These are phyloP conservation scores for Phytophthora boehmeriae DNA, from an alignment of 352 stramenopile genomes.

Conservation along the genomic window DNA sequence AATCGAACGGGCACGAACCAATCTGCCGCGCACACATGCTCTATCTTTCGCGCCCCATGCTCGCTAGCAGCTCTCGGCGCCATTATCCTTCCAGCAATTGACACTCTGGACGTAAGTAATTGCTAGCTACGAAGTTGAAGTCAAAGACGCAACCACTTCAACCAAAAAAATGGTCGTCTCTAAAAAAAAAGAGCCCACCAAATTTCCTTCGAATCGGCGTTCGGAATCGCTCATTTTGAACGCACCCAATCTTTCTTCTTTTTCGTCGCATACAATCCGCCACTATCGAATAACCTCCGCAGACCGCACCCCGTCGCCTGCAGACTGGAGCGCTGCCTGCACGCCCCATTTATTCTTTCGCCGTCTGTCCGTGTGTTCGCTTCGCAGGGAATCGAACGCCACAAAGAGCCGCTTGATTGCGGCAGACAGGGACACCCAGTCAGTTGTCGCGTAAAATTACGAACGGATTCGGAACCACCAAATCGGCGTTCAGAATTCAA, in stretches of 20 bases:
- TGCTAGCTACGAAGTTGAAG: too few relatives aligned
- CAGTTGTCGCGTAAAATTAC: too few relatives aligned
- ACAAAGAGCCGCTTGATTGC: constrained; percentile 1
- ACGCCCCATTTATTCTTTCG: not conserved
- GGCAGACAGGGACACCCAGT: not conserved
- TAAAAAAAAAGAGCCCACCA: too few relatives aligned
- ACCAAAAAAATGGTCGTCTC: too few relatives aligned
- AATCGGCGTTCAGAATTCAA: not conserved
- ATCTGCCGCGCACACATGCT: too few relatives aligned
- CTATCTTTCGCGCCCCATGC: too few relatives aligned
- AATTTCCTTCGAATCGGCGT: not conserved
- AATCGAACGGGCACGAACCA: too few relatives aligned
- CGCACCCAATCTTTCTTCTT: constrained; percentile 3
- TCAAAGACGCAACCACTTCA: too few relatives aligned
- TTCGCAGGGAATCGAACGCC: not conserved
- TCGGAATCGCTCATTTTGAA: not conserved
- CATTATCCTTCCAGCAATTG: too few relatives aligned
- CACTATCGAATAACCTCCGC: not conserved
- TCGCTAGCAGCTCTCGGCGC: too few relatives aligned
- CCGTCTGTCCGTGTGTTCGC: not conserved
- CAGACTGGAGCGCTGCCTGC: not conserved
- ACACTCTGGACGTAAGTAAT: too few relatives aligned
- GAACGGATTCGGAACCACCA: too few relatives aligned
- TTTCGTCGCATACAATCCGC: not conserved
- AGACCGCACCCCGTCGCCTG: not conserved